These are phyloP conservation scores for Silene coronaria DNA, from an alignment of 179 eudicot species.

Conservation along the genomic window DNA sequence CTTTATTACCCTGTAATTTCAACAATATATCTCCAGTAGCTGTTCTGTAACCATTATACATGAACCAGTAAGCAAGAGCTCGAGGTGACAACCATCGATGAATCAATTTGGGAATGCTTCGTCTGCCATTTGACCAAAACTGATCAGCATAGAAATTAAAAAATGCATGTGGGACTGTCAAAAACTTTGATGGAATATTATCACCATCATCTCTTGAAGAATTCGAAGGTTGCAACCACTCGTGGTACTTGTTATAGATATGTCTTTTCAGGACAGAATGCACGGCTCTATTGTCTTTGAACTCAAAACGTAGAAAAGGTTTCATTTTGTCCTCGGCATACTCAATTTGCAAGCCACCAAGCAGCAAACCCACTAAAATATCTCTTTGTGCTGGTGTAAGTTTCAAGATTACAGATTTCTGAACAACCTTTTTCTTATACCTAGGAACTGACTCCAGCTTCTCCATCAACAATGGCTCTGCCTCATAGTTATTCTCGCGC, in stretches of 20 bases:
- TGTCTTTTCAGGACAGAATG: conserved; percentile 57
- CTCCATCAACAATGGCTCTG: conserved; percentile 59
- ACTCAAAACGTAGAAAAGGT: conserved; percentile 49
- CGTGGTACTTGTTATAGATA: conserved; percentile 58
- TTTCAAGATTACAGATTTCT: conserved; percentile 43
- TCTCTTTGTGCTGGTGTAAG: conserved; percentile 79
- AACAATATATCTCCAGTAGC: conserved; percentile 74
- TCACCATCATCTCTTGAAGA: conserved; percentile 31
- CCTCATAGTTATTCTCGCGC: conserved; percentile 61
- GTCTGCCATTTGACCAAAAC: conserved; percentile 64
- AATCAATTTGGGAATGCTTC: conserved; percentile 60
- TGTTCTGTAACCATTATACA: conserved; percentile 74
- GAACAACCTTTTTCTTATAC: conserved; percentile 36
- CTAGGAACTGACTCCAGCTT: conserved; percentile 43
- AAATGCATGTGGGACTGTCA: conserved; percentile 59
- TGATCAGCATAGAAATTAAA: conserved; percentile 76
- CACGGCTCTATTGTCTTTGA: conserved; percentile 40
- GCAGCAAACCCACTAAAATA: conserved; percentile 66
- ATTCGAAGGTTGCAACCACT: conserved; percentile 59
- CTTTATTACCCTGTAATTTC: conserved; percentile 61
- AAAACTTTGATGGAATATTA: conserved; percentile 45
- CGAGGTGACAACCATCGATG: conserved; percentile 89
- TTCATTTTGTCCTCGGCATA: conserved; percentile 40
- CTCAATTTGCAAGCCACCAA: conserved; percentile 66
- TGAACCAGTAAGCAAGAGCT: conserved; percentile 89